phyloP scores from a whole-genome alignment of 2,329 filamentous ascomycete genomes.

The Domatiomyces catenatus region DNA sequence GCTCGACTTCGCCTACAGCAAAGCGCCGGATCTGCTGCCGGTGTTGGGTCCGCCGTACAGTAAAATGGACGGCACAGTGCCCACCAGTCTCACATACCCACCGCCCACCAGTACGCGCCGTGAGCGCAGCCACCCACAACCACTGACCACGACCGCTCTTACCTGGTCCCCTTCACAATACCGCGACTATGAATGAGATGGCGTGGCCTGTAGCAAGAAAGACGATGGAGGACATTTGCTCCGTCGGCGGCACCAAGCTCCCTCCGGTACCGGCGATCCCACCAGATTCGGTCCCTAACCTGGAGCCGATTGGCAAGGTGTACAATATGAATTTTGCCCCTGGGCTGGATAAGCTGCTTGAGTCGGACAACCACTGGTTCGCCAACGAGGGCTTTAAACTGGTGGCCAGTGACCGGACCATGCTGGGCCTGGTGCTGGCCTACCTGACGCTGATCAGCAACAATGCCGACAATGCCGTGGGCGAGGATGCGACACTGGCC shows the following conservation, averaged over 20 bases:
- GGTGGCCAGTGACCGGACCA: slow-evolving; percentile 38
- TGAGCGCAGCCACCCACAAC: slow-evolving; percentile 3
- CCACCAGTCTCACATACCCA: slow-evolving; percentile 9
- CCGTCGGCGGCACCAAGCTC: slow-evolving; percentile 36
- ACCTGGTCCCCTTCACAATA: neutral
- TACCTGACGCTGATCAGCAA: slow-evolving; percentile 37
- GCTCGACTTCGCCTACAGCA: slow-evolving; percentile 11
- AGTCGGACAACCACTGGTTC: slow-evolving; percentile 60
- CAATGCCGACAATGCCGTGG: slow-evolving; percentile 7
- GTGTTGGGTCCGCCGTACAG: slow-evolving; percentile 16
- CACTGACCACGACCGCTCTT: neutral
- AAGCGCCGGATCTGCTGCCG: slow-evolving; percentile 12
- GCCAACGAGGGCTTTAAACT: slow-evolving; percentile 38
- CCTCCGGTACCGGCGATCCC: slow-evolving; percentile 37
- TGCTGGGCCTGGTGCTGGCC: slow-evolving; percentile 52
- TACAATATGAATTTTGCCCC: slow-evolving; percentile 64
- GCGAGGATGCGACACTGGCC: slow-evolving; percentile 11
- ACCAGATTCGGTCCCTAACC: slow-evolving; percentile 35
- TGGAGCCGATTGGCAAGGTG: slow-evolving; percentile 55
- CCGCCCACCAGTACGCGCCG: slow-evolving; percentile 8
- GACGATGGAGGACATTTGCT: slow-evolving; percentile 59
- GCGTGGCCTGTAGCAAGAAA: slow-evolving; percentile 22
- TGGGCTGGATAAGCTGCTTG: slow-evolving; percentile 60
- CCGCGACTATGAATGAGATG: slow-evolving; percentile 11
- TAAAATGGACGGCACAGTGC: slow-evolving; percentile 9